Base-by-base conservation (phyloP, 352 stramenopile genomes). In the Globisporangium radiosum region DNA sequence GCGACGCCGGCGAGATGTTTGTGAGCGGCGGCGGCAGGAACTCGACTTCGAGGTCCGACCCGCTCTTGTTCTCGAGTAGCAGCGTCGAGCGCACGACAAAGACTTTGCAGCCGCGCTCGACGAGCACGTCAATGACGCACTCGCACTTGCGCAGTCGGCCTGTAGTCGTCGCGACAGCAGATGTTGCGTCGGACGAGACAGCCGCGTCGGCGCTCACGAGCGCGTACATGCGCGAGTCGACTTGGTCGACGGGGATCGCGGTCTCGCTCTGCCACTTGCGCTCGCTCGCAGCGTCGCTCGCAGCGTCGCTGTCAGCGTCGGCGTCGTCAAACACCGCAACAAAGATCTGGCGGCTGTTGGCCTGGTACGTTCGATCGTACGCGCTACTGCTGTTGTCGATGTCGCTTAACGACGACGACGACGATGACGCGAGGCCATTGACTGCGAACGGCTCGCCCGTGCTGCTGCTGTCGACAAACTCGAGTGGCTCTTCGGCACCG, bases 81-180 rank as follows among this genome's bases (percentile, higher is more conserved):
- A 91, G 60, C 9, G 83, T 90, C 6, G 84, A 94, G 1, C 85
- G 83, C 15, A 95, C 81, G 17, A 93, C 81, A 56, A 95, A 91
- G 59, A 88, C 84, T 60, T 95, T 95, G 68, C 81, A 91, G n/a
- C 86, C 86, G 47, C 78, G 80, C 56, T 95, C 81, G 7, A 95
- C 76, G 11, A 91, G 59, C 4, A 95, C 84, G 52, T 94, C 86
- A 57, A 95, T 90, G 39, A 92, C 76, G 52, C 85, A 93, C 62
- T 95, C 86, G 42, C 84, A 94, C 53, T 90, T 90, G 44, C 76
- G 73, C 64, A 87, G 80, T 33, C 25, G 25, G 25, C 25, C 25
- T 33, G 25, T 33, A 33, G 25, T 33, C 25, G 25, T 33, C 25
- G 25, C 2, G 25, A 33, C 25, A 33, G 25, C 25, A 33, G 25